Base-by-base conservation (phyloP, 768 basidiomycete species). In the Naganishia kalamii region DNA sequence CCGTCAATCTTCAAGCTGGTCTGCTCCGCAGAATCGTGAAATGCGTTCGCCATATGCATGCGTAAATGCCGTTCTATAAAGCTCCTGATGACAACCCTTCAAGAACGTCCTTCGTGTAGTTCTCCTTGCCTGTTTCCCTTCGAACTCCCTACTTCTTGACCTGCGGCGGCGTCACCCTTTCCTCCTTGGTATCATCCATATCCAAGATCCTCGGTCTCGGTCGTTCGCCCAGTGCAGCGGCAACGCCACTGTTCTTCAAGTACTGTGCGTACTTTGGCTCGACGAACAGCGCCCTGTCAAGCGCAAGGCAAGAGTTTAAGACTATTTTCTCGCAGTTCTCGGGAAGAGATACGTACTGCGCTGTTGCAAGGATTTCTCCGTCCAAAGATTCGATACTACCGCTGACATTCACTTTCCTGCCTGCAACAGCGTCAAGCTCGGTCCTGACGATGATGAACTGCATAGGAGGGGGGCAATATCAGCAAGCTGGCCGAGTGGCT, bases 261-360 rank as follows among this genome's bases (percentile, higher is more conserved):
- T 92, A 80, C 63, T 86, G 85, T 2, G 92, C 88, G 71, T 93
- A 92, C 65, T 85, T 86, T 1, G 93, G 93, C 71, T 97, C 91
- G 15, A 97, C 85, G 72, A 94, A 96, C 40, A 87, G 81, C 0
- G 85, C 89, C 0, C 89, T 90, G 72, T 7, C 30, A 4, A 35
- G 25, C 41, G 4, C 29, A 47, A 50, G 44, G n/a, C n/a, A 33
- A 47, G 17, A 1, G 37, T 4, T 29, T 33, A 19, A 46, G 29
- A n/a, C n/a, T n/a, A n/a, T n/a, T n/a, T n/a, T n/a, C n/a, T n/a
- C 15, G 43, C 49, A 52, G 23, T 13, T 23, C 10, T 35, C n/a
- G 27, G 32, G 23, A 37, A 48, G 3, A 10, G 23, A 21, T 3
- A 83, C 87, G 69, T 72, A 91, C 91, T 80, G 82, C 0, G 92